Conservation (phyloP, 2,329 filamentous ascomycete genomes). For the Colletotrichum sp. region DNA sequence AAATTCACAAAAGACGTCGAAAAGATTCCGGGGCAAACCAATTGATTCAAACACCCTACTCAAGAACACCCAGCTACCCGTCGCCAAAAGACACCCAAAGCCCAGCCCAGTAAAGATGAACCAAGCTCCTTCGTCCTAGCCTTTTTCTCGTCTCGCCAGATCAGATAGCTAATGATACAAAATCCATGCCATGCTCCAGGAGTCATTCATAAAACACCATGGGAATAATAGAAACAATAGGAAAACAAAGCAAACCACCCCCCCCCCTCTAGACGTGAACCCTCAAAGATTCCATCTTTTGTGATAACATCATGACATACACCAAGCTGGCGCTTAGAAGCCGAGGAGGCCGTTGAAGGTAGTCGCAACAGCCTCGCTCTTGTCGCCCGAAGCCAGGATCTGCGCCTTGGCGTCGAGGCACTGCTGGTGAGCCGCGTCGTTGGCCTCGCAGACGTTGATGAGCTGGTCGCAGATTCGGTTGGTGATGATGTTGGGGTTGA, state of each 20-base stretch:
- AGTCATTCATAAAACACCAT: neutral
- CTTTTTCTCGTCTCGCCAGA: neutral
- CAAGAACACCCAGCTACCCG: conserved; percentile 2
- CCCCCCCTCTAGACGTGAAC: too few relatives aligned
- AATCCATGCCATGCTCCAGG: neutral
- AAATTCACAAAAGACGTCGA: neutral
- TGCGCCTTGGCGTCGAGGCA: conserved; percentile 54
- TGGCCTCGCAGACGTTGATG: conserved; percentile 64
- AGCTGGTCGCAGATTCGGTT: conserved; percentile 67
- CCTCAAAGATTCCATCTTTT: neutral
- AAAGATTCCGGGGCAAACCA: conserved; percentile 1
- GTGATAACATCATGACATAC: neutral
- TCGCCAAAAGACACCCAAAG: neutral
- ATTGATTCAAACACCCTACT: conserved; percentile 18
- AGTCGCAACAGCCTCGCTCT: conserved; percentile 52
- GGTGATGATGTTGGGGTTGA: conserved; percentile 70
- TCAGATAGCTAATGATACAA: neutral
- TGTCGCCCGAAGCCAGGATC: conserved; percentile 54
- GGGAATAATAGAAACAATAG: conserved; percentile 1
- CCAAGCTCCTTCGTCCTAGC: neutral
- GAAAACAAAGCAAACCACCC: neutral
- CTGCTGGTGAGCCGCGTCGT: conserved; percentile 54
- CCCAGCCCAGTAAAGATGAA: neutral
- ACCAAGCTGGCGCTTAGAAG: conserved; percentile 29
- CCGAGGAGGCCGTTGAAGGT: conserved; percentile 50